Base-by-base conservation (phyloP, 495 filamentous ascomycete genomes). In the Aspergillus coremiiformis region DNA sequence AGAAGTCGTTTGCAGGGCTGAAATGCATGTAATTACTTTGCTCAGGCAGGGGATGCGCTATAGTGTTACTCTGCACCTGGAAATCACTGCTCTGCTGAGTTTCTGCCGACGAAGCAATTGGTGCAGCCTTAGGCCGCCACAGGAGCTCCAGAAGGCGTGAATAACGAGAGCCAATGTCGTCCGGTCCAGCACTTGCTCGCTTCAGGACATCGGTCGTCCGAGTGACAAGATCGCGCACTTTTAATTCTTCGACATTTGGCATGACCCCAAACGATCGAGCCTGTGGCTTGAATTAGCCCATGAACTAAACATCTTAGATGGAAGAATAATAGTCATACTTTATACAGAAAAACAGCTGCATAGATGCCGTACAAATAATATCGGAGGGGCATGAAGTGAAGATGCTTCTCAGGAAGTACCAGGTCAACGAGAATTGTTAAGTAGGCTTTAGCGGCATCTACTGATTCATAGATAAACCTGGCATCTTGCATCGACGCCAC, bases 391-490 rank as follows among this genome's bases (percentile, higher is more conserved):
- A 83, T 82, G 50, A 76, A 83, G 44, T 76, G 75, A 9, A 82
- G 67, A 52, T 78, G 75, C 23, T 74, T 73, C 52, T 77, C 73
- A 6, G 80, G 78, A 47, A 79, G 68, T 15, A 81, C 75, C 43
- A 68, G 69, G 44, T 74, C 72, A 49, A 80, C 79, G 29, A 83
- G 71, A 30, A 75, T 81, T 0, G 71, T 75, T 56, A 83, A 63
- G 19, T 82, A 74, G 5, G 76, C 75, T 49, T 81, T 81, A 2
- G 80, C 80, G n/a, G 79, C 80, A 56, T 81, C 79, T n/a, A 83
- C 63, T 1, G 78, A 78, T 56, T 83, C 80, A 55, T 79, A 81
- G 39, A 83, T 82, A 56, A 83, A 83, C 8, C 80, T 68, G n/a
- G 80, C 76, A 56, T 83, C 80, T 15, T 76, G 78, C 63, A 77